Evolutionary conservation across 495 filamentous ascomycete genomes (phyloP), one percentile per base, ranked within the genome.

Genomic region (Penicillium atrosanguineum): DNA sequence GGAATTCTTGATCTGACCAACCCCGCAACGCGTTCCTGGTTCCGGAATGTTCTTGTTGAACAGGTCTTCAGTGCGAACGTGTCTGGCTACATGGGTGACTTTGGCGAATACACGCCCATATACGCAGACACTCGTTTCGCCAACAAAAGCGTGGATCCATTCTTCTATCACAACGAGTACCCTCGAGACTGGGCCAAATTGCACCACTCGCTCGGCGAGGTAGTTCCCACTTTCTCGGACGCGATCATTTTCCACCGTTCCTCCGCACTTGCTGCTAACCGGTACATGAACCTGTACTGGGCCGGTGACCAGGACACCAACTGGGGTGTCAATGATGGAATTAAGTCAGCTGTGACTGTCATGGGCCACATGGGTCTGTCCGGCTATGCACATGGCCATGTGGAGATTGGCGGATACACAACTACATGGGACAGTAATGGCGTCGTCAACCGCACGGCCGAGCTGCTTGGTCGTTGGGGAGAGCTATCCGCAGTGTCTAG

Each of bases 281-380:
- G 62, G 14, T 46, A 59, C 42, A 62, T 62, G 59, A 65, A 65
- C 41, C 44, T 65, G 9, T 65, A 62, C 56, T 65, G 62, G 62
- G 59, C 53, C 18, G 62, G 62, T 26, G 62, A 65, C 31, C 59
- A 65, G 42, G 25, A 62, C 38, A 62, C 59, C 18, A 55, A 56
- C 43, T 65, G 62, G 62, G 59, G 59, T n/a, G 39, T 60, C n/a
- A 64, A 64, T 26, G 62, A 65, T 26, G 59, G 62, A 7, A 62
- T 65, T 31, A 65, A 65, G 48, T 56, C 62, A n/a, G 44, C 59
- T n/a, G 49, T 65, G 15, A 62, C 62, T 0, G 56, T 65, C 37
- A 51, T 62, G 23, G 62, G 62, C 11, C 62, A 65, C 28, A 65
- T 65, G 62, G 62, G 62, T 39, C 47, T 65, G 28, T 65, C 62